phyloP scores from a whole-genome alignment of 345 rosid species.

The Dovyalis caffra region DNA sequence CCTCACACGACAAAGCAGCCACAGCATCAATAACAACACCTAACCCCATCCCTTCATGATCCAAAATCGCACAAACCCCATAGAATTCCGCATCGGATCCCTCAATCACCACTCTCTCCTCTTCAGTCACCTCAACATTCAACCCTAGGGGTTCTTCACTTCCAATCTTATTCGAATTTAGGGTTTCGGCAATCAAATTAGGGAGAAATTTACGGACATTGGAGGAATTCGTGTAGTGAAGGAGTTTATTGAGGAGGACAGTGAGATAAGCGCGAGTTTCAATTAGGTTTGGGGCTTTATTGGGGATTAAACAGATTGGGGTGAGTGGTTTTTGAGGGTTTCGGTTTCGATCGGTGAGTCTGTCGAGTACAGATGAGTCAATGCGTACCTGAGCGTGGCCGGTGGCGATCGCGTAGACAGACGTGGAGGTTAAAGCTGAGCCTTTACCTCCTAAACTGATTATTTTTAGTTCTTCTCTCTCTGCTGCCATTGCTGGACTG shows the following conservation, averaged over 20 bases:
- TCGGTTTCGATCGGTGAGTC: conserved; percentile 24
- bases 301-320: neutral
- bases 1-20: conserved; percentile 80
- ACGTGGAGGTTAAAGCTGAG: conserved; percentile 47
- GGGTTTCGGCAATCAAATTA: conserved; percentile 23
- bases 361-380: conserved; percentile 57
- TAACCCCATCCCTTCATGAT: conserved; percentile 48
- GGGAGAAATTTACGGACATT: conserved; percentile 42
- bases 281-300: conserved; percentile 22
- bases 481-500: conserved; percentile 21
- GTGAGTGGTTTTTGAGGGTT: conserved; percentile 4
- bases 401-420: conserved; percentile 44
- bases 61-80: conserved; percentile 61
- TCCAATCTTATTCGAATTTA: conserved; percentile 23
- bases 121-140: conserved; percentile 44
- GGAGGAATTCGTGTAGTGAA: conserved; percentile 31
- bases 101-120: conserved; percentile 39
- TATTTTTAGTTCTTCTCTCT: conserved; percentile 15
- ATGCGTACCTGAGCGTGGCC: conserved; percentile 42
- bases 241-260: conserved; percentile 62
- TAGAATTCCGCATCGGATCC: conserved; percentile 30
- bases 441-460: conserved; percentile 58
- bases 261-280: conserved; percentile 52
- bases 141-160: neutral
- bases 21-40: conserved; percentile 51